Conservation (phyloP, 2,329 filamentous ascomycete species). For the Monilinia fructigena region DNA sequence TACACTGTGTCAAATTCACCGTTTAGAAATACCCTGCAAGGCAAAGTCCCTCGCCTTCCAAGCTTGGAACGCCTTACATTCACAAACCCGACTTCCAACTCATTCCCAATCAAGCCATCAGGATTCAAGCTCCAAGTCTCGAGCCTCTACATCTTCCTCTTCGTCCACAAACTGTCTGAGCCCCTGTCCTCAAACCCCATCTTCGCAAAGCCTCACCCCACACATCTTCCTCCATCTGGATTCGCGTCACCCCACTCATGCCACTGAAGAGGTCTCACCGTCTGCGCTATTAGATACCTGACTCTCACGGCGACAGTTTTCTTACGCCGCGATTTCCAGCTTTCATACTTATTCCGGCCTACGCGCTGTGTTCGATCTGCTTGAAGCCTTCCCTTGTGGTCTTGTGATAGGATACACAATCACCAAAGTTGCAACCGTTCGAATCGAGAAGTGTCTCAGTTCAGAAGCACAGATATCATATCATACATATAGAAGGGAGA, state of each 20-base stretch:
- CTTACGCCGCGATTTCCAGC: slow-evolving; percentile 11
- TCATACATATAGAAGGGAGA: slow-evolving; percentile 7
- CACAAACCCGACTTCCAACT: not conserved
- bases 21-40: slow-evolving; percentile 12
- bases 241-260: slow-evolving; percentile 5
- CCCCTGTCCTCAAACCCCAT: not conserved
- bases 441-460: slow-evolving; percentile 15
- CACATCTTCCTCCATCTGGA: slow-evolving; percentile 8
- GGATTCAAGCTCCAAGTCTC: slow-evolving; percentile 13
- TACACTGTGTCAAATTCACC: slow-evolving; percentile 1
- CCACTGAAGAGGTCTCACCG: slow-evolving; percentile 3
- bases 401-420: slow-evolving; percentile 8
- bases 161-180: not conserved
- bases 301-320: slow-evolving; percentile 13
- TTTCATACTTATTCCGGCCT: slow-evolving; percentile 3
- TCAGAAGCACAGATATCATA: slow-evolving; percentile 15
- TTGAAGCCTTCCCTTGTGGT: slow-evolving; percentile 19
- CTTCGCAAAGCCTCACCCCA: slow-evolving; percentile 8
- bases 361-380: slow-evolving; percentile 17
- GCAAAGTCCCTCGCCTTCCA: slow-evolving; percentile 1
- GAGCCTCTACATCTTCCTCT: not conserved
- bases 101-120: not conserved
- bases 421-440: slow-evolving; percentile 8
- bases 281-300: slow-evolving; percentile 1
- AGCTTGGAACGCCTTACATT: not conserved